These are phyloP conservation scores for Tanacetum coccineum DNA, from an alignment of 129 eudicot genomes.

Conservation along the genomic window DNA sequence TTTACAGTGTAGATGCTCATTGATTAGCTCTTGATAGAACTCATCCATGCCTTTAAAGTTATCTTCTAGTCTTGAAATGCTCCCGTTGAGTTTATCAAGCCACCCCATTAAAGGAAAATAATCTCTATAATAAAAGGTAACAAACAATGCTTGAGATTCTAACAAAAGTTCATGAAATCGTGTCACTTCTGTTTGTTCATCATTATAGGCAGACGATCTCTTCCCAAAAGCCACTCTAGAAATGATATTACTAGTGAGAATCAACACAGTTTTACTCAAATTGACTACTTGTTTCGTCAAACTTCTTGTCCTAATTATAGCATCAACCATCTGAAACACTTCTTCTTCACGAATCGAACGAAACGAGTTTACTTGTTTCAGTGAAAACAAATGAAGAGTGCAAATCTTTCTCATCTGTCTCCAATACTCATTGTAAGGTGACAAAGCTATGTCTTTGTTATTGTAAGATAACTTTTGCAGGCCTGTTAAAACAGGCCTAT, in stretches of 20 bases:
- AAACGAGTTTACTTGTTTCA: conserved; percentile 35
- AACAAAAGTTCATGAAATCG: conserved; percentile 22
- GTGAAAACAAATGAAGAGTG: conserved; percentile 35
- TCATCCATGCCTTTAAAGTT: conserved; percentile 30
- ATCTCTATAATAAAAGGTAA: conserved; percentile 29
- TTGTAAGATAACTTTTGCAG: conserved; percentile 23
- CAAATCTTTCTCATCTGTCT: conserved; percentile 32
- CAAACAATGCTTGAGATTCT: conserved; percentile 23
- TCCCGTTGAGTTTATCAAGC: conserved; percentile 42
- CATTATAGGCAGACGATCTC: not conserved
- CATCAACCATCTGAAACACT: conserved; percentile 26
- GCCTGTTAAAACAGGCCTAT: conserved; percentile 27
- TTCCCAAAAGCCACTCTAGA: conserved; percentile 37
- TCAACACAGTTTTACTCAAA: conserved; percentile 25
- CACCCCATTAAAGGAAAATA: conserved; percentile 39
- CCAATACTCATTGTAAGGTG: conserved; percentile 41
- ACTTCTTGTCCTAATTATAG: conserved; percentile 5
- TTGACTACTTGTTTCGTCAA: not conserved
- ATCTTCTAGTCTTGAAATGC: conserved; percentile 23
- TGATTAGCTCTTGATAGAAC: conserved; percentile 29
- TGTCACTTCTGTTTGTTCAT: not conserved
- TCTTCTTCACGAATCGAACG: conserved; percentile 36
- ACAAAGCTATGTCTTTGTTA: conserved; percentile 28
- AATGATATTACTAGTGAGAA: conserved; percentile 29
- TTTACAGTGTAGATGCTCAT: conserved; percentile 27